Percentiles rank a stretch among this genome's conserved stretches.
These are phyloP conservation scores for Alternaria panax DNA, from an alignment of 2,329 filamentous ascomycete species.

Conservation along the genomic window DNA sequence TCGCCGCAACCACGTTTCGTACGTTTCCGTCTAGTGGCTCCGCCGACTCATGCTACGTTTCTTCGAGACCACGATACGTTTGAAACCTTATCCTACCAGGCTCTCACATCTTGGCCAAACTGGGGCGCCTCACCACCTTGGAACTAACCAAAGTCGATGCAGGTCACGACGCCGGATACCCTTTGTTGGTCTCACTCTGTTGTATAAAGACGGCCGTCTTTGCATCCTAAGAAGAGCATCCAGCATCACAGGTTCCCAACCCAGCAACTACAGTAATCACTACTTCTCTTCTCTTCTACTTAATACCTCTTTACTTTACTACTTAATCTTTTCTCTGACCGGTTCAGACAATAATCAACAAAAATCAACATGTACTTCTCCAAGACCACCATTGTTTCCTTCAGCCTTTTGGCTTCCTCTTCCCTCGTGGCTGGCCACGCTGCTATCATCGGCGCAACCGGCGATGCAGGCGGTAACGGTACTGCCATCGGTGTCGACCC, in stretches of 20 bases:
- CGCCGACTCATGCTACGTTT: constrained; percentile 19
- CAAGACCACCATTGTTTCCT: constrained; percentile 48
- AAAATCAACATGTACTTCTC: constrained; percentile 53
- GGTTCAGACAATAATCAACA: constrained; percentile 43
- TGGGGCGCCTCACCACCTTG: constrained; percentile 25
- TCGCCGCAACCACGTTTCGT: constrained; percentile 39
- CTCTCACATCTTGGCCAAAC: constrained; percentile 45
- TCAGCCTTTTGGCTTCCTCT: constrained; percentile 62
- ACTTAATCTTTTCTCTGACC: constrained; percentile 41
- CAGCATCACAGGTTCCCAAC: constrained; percentile 46
- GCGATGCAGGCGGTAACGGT: constrained; percentile 63
- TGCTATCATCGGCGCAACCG: constrained; percentile 66
- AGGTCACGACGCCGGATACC: constrained; percentile 4
- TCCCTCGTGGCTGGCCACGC: constrained; percentile 67
- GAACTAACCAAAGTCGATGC: constrained; percentile 17
- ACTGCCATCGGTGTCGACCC: constrained; percentile 62
- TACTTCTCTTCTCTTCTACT: constrained; percentile 38
- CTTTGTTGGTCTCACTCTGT: background rate
- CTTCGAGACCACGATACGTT: constrained; percentile 19
- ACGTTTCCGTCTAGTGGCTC: constrained; percentile 10
- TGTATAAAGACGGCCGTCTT: constrained; percentile 39
- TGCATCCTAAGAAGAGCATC: constrained; percentile 36
- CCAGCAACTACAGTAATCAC: constrained; percentile 46
- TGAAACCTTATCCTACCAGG: constrained; percentile 26
- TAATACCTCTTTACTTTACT: constrained; percentile 34